Conservation (phyloP, 1,139 yeast genomes). For the Kluyveromyces sp. region DNA sequence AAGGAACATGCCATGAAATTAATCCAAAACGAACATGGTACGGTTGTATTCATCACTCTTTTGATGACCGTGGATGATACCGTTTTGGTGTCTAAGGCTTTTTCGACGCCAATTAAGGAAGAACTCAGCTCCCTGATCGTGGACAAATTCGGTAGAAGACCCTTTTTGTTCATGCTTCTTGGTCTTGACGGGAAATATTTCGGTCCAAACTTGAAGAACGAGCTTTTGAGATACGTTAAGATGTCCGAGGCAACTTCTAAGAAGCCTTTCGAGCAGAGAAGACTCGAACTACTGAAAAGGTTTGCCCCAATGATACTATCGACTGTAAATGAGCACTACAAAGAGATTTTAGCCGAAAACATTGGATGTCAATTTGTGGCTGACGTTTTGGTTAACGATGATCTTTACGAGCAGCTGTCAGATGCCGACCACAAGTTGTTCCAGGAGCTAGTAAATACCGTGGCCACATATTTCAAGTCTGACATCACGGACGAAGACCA, state of each 20-base stretch:
- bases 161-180: constrained; percentile 70
- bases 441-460: constrained; percentile 46
- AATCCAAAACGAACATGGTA: constrained; percentile 81
- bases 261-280: constrained; percentile 74
- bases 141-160: constrained; percentile 82
- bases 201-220: constrained; percentile 59
- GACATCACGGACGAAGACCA: constrained; percentile 64
- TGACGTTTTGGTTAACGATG: constrained; percentile 62
- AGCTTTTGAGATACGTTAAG: constrained; percentile 53
- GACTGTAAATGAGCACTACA: constrained; percentile 42
- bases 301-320: constrained; percentile 64
- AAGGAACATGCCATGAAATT: constrained; percentile 68
- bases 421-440: constrained; percentile 39
- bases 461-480: constrained; percentile 58
- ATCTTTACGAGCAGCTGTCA: constrained; percentile 42
- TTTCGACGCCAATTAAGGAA: constrained; percentile 54
- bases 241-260: constrained; percentile 72
- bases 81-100: constrained; percentile 68
- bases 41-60: constrained; percentile 67
- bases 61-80: constrained; percentile 93
- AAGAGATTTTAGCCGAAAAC: constrained; percentile 54
- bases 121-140: constrained; percentile 50
- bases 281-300: constrained; percentile 56
- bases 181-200: constrained; percentile 83
- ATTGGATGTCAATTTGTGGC: constrained; percentile 78